Conservation (phyloP, 495 filamentous ascomycete species). For the Penicillium pancosmium region DNA sequence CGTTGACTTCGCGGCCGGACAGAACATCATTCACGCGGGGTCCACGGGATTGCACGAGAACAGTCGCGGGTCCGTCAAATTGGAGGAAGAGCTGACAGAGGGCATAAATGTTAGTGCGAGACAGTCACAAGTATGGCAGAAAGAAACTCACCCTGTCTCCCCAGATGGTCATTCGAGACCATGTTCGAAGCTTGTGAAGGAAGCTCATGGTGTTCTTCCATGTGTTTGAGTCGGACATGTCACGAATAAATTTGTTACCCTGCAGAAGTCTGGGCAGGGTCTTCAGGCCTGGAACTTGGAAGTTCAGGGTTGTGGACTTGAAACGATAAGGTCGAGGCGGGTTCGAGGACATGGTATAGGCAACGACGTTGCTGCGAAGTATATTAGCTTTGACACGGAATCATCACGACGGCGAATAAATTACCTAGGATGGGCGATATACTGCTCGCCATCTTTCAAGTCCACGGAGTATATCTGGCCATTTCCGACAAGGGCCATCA, state of each 20-base stretch:
- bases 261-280: conserved; percentile 57
- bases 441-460: conserved; percentile 78
- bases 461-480: conserved; percentile 86
- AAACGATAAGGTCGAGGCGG: conserved; percentile 83
- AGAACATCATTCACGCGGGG: conserved; percentile 75
- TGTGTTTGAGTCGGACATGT: conserved; percentile 65
- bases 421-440: conserved; percentile 79
- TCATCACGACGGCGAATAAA: conserved; percentile 1
- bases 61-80: conserved; percentile 81
- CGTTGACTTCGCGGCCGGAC: conserved; percentile 74
- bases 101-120: conserved; percentile 9
- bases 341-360: conserved; percentile 75
- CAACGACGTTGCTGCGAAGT: conserved; percentile 72
- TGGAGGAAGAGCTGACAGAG: conserved; percentile 72
- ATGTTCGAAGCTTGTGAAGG: conserved; percentile 69
- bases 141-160: conserved; percentile 69
- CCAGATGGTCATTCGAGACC: conserved; percentile 81
- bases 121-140: too few relatives aligned
- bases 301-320: conserved; percentile 69
- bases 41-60: conserved; percentile 83
- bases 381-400: conserved; percentile 17
- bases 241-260: conserved; percentile 68
- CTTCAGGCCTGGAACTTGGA: conserved; percentile 73
- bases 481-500: conserved; percentile 79
- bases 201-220: conserved; percentile 67